Percentiles rank a stretch among this genome's conserved stretches.
Conservation (phyloP, 1,284 basidiomycete species). For the Leccinum fallax region DNA sequence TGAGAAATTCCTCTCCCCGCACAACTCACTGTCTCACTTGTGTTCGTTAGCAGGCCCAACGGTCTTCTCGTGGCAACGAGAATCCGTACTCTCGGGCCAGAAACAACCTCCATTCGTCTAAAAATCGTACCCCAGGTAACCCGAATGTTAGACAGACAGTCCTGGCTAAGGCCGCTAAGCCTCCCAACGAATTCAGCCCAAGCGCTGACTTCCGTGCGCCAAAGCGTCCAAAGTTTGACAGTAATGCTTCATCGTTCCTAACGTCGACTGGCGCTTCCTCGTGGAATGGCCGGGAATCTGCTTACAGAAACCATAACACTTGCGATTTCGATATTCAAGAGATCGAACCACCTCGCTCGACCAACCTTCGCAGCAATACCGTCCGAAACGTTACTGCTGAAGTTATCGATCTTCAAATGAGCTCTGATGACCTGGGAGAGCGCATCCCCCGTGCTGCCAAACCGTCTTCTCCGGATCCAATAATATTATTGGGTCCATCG, state of each 20-base stretch:
- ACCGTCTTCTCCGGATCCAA: constrained; percentile 33
- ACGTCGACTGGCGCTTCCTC: constrained; percentile 6
- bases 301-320: background rate
- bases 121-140: constrained; percentile 19
- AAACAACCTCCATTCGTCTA: constrained; percentile 3
- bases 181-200: background rate
- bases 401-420: constrained; percentile 19
- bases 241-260: background rate
- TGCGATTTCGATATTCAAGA: constrained; percentile 30
- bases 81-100: constrained; percentile 22
- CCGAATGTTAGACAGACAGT: constrained; percentile 28
- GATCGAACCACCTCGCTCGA: constrained; percentile 3
- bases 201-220: constrained; percentile 5
- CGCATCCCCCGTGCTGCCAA: constrained; percentile 12
- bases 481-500: background rate
- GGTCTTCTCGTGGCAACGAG: constrained; percentile 7
- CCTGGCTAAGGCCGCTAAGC: constrained; percentile 17
- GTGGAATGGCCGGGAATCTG: constrained; percentile 1
- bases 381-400: constrained; percentile 21
- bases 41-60: constrained; percentile 14
- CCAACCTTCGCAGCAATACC: constrained; percentile 2
- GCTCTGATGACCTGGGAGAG: constrained; percentile 29
- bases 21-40: constrained; percentile 11
- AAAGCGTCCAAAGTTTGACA: constrained; percentile 31
- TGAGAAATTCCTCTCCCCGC: constrained; percentile 17